Conservation (phyloP, 2,329 filamentous ascomycete species). For the Cordyceps militaris region DNA sequence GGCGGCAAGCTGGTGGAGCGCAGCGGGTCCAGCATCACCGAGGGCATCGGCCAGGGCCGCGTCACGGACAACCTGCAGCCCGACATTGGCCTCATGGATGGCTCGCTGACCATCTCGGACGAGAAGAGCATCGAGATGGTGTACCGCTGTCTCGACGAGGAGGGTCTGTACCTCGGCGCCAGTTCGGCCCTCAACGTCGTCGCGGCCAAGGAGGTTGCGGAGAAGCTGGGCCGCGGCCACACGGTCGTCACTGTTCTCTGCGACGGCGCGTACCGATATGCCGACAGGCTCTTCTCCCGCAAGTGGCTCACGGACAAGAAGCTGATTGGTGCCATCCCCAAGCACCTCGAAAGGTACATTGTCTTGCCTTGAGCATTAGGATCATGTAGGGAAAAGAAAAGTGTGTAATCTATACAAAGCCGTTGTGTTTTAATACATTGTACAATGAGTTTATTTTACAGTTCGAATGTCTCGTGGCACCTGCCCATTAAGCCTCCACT, state of each 20-base stretch:
- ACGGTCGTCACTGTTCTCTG: slow-evolving; percentile 92
- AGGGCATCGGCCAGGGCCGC: slow-evolving; percentile 94
- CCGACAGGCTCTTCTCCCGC: slow-evolving; percentile 83
- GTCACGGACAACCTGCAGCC: slow-evolving; percentile 90
- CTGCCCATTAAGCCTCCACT: neutral
- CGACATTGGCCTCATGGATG: slow-evolving; percentile 79
- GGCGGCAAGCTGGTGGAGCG: slow-evolving; percentile 80
- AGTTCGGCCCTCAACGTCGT: slow-evolving; percentile 93
- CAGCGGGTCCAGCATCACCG: slow-evolving; percentile 81
- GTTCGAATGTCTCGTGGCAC: neutral
- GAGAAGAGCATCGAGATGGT: slow-evolving; percentile 98
- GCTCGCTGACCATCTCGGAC: slow-evolving; percentile 75
- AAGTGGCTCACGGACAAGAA: slow-evolving; percentile 89
- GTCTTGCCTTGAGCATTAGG: slow-evolving; percentile 61
- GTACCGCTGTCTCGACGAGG: slow-evolving; percentile 90
- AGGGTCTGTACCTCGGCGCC: slow-evolving; percentile 90
- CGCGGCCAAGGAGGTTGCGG: slow-evolving; percentile 86
- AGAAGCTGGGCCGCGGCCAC: slow-evolving; percentile 80
- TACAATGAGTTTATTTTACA: slow-evolving; percentile 12
- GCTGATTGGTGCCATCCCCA: slow-evolving; percentile 70
- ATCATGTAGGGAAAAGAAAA: slow-evolving; percentile 5
- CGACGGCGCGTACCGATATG: slow-evolving; percentile 96
- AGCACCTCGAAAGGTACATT: slow-evolving; percentile 87
- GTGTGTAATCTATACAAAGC: slow-evolving; percentile 7
- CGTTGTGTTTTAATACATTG: neutral